Conservation (phyloP, 441 rosid genomes). For the Erodium moschatum region DNA sequence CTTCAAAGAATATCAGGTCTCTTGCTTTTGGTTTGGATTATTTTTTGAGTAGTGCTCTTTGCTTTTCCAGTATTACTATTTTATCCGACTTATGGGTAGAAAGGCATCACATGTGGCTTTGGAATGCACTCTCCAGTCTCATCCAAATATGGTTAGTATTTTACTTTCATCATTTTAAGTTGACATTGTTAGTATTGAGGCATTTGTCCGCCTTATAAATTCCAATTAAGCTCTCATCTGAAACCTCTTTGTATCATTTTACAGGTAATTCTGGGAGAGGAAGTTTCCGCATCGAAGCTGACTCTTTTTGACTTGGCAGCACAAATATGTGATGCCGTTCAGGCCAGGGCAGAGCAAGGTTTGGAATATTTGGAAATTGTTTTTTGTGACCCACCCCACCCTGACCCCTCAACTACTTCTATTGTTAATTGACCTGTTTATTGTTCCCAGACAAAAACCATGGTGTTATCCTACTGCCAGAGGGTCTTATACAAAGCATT, state of each 20-base stretch:
- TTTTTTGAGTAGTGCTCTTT: not conserved
- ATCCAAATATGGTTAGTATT: constrained; percentile 79
- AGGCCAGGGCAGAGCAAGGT: constrained; percentile 90
- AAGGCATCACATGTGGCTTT: constrained; percentile 97
- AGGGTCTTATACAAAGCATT: constrained; percentile 94
- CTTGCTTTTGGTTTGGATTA: not conserved
- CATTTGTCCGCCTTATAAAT: not conserved
- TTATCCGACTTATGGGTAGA: constrained; percentile 94
- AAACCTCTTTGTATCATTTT: constrained; percentile 13
- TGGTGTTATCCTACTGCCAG: constrained; percentile 91
- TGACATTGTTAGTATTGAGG: not conserved
- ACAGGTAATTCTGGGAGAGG: constrained; percentile 91
- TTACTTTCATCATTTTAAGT: not conserved
- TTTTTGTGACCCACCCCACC: constrained; percentile 14
- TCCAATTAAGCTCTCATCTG: constrained; percentile 5
- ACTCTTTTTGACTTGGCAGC: constrained; percentile 78
- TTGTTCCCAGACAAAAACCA: constrained; percentile 68
- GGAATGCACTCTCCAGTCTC: constrained; percentile 96
- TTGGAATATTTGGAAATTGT: constrained; percentile 14
- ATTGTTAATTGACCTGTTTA: constrained; percentile 17
- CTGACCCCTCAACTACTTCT: constrained; percentile 8
- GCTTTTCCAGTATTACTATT: constrained; percentile 73
- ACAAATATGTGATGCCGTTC: constrained; percentile 93
- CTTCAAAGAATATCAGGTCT: not conserved
- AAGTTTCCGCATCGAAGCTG: constrained; percentile 93